A percentile compares a stretch with the other conserved stretches of the same genome.
phyloP scores from a whole-genome alignment of 306 rosid species.

The Cotoneaster glaucophyllus region DNA sequence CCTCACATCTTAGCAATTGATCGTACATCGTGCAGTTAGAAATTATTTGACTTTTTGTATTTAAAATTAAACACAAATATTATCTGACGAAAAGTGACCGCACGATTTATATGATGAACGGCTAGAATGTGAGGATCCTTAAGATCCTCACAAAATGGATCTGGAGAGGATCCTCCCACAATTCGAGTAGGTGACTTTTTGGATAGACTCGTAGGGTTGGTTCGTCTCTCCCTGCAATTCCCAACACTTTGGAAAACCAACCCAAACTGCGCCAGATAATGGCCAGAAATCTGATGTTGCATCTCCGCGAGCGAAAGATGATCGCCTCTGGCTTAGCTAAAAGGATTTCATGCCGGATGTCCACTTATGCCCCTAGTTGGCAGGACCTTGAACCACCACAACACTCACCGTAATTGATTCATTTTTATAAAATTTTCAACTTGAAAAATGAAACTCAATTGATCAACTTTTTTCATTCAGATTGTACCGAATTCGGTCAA shows the following conservation, averaged over 20 bases:
- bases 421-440: constrained; percentile 10
- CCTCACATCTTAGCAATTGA: too few relatives aligned
- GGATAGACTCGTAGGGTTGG: constrained; percentile 52
- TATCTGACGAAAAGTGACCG: too few relatives aligned
- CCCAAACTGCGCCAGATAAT: constrained; percentile 27
- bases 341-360: constrained; percentile 51
- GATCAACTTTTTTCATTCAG: too few relatives aligned
- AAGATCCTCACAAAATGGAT: too few relatives aligned
- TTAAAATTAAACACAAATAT: too few relatives aligned
- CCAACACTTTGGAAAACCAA: constrained; percentile 25
- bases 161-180: too few relatives aligned
- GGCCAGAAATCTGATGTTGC: constrained; percentile 26
- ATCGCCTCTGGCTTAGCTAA: constrained; percentile 35
- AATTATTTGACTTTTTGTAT: not conserved
- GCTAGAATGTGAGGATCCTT: fast-evolving
- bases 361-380: constrained; percentile 55
- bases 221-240: constrained; percentile 29
- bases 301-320: constrained; percentile 20
- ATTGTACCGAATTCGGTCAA: too few relatives aligned
- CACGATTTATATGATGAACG: too few relatives aligned
- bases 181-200: too few relatives aligned
- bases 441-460: not conserved
- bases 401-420: constrained; percentile 67
- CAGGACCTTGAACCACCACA: constrained; percentile 56
- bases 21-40: too few relatives aligned